These are phyloP conservation scores for Mortierella antarctica DNA, from an alignment of 192 early-diverging fungal species.

Conservation along the genomic window DNA sequence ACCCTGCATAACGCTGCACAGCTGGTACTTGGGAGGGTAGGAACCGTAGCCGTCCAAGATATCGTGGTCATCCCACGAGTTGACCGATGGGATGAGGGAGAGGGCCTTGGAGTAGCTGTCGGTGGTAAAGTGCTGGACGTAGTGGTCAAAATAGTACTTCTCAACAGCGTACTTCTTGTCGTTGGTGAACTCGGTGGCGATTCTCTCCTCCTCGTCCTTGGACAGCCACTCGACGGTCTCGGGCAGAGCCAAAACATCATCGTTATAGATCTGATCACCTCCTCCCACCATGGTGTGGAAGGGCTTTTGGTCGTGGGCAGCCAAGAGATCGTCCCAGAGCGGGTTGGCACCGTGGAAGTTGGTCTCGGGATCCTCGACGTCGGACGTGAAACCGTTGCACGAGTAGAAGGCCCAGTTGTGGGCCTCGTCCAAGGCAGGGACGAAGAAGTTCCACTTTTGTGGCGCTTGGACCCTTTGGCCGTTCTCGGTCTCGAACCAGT, in stretches of 20 bases:
- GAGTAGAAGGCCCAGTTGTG: conserved; percentile 79
- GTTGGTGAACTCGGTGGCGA: conserved; percentile 23
- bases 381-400: conserved; percentile 79
- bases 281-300: conserved; percentile 80
- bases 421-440: conserved; percentile 57
- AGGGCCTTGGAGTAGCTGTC: conserved; percentile 69
- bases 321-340: conserved; percentile 77
- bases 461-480: conserved; percentile 22
- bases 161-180: conserved; percentile 41
- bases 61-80: conserved; percentile 90
- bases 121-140: conserved; percentile 69
- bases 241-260: conserved; percentile 56
- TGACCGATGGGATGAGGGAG: conserved; percentile 78
- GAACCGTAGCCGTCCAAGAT: conserved; percentile 90
- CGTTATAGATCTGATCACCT: conserved; percentile 81
- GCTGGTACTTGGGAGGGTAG: conserved; percentile 81
- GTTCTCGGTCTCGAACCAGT: conserved; percentile 54
- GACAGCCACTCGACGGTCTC: conserved; percentile 37
- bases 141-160: conserved; percentile 79
- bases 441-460: conserved; percentile 58
- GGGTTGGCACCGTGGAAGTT: conserved; percentile 61
- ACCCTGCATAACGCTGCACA: conserved; percentile 75
- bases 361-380: conserved; percentile 59
- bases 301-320: conserved; percentile 67
- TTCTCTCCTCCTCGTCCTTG: conserved; percentile 23